These are phyloP conservation scores for Xylariales sp. DNA, from an alignment of 2,329 filamentous ascomycete species.

Conservation along the genomic window DNA sequence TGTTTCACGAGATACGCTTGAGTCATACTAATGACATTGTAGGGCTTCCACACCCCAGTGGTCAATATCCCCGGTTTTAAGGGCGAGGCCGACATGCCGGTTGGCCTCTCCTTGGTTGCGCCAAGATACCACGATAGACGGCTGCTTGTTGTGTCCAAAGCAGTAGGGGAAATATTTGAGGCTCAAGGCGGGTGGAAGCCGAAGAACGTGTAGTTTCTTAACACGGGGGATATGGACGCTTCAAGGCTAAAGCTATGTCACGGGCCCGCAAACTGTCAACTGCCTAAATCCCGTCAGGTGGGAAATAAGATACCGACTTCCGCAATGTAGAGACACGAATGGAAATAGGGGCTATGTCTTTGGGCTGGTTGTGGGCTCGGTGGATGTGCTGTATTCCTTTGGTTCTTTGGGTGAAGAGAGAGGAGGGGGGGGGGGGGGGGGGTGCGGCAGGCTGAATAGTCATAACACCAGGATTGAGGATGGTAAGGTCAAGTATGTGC, in stretches of 20 bases:
- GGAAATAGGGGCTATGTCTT: too few species aligned
- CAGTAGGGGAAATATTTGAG: constrained; percentile 35
- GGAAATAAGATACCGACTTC: too few species aligned
- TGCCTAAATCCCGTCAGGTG: constrained; percentile 4
- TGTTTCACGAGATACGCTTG: not conserved
- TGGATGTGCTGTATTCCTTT: too few species aligned
- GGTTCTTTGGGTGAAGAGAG: too few species aligned
- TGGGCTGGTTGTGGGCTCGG: too few species aligned
- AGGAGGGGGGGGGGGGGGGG: too few species aligned
- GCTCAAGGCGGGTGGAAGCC: constrained; percentile 29
- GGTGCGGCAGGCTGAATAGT: too few species aligned
- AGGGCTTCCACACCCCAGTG: constrained; percentile 54
- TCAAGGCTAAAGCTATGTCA: not conserved
- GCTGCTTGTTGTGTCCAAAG: constrained; percentile 33
- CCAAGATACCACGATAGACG: constrained; percentile 40
- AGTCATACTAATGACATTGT: not conserved
- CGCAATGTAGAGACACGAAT: too few species aligned
- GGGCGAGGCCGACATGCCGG: constrained; percentile 51
- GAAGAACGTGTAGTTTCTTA: constrained; percentile 4
- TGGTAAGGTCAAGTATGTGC: too few species aligned
- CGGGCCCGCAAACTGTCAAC: not conserved
- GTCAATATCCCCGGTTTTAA: constrained; percentile 61
- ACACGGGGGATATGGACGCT: not conserved
- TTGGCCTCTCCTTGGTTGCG: constrained; percentile 51
- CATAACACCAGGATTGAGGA: too few species aligned